Conservation (phyloP, 2,329 filamentous ascomycete species). For the Claviceps citrina region DNA sequence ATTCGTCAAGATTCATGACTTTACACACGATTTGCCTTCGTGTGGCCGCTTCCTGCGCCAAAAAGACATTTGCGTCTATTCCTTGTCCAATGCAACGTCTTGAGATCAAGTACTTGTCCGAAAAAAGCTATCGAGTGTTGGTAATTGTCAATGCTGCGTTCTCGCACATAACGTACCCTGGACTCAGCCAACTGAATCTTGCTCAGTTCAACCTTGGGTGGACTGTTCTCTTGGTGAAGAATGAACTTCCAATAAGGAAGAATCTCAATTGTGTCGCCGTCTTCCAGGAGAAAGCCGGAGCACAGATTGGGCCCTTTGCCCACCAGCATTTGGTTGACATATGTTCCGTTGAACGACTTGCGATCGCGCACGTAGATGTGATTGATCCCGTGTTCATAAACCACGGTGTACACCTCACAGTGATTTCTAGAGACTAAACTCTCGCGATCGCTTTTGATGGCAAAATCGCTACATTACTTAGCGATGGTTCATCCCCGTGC, state of each 20-base stretch:
- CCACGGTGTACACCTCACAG: conserved; percentile 38
- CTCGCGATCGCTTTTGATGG: conserved; percentile 22
- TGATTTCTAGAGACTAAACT: conserved; percentile 35
- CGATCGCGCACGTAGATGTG: conserved; percentile 42
- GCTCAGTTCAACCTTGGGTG: conserved; percentile 12
- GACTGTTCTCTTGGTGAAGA: conserved; percentile 16
- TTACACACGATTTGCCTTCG: conserved; percentile 55
- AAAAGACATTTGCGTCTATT: conserved; percentile 21
- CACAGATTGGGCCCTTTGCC: conserved; percentile 23
- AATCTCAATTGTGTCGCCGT: conserved; percentile 34
- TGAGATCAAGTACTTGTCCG: conserved; percentile 19
- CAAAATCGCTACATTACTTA: conserved; percentile 15
- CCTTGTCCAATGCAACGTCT: conserved; percentile 23
- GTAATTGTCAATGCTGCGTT: background rate
- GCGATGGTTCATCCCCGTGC: background rate
- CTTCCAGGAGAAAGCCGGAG: conserved; percentile 30
- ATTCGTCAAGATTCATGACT: conserved; percentile 34
- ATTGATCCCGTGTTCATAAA: conserved; percentile 29
- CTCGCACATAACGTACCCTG: conserved; percentile 15
- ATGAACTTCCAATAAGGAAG: conserved; percentile 23
- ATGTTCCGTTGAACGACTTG: conserved; percentile 38
- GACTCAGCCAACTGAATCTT: conserved; percentile 18
- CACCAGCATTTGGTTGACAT: conserved; percentile 31
- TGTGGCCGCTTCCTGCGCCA: conserved; percentile 31
- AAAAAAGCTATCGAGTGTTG: conserved; percentile 14